Percentiles rank a stretch among this genome's conserved stretches.
Conservation (phyloP, 768 basidiomycete species). For the Fomitopsis pulvina region DNA sequence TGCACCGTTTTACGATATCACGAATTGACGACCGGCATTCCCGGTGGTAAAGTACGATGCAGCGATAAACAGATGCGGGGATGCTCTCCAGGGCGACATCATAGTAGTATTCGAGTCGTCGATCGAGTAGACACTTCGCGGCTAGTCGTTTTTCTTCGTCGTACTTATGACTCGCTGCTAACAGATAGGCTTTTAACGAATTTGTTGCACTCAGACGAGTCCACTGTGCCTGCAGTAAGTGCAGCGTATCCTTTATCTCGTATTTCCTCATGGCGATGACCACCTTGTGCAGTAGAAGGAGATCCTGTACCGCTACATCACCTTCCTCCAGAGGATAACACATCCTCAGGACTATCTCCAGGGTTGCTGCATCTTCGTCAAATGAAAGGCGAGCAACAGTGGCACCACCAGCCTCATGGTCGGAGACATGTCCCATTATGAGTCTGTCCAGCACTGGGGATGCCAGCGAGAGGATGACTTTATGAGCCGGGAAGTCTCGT, state of each 20-base stretch:
- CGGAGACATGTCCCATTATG: background rate
- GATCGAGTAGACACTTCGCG: too few species aligned
- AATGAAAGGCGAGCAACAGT: background rate
- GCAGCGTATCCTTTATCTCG: slow-evolving; percentile 7
- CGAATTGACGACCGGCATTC: too few species aligned
- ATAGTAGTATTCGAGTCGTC: too few species aligned
- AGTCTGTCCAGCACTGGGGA: slow-evolving; percentile 24
- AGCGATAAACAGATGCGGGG: too few species aligned
- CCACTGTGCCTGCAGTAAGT: background rate
- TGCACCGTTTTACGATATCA: too few species aligned
- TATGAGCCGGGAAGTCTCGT: slow-evolving; percentile 31
- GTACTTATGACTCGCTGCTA: background rate
- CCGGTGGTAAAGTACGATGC: too few species aligned
- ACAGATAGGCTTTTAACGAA: background rate
- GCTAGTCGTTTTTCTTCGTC: too few species aligned
- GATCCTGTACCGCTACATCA: slow-evolving; percentile 2
- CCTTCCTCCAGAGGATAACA: slow-evolving; percentile 11
- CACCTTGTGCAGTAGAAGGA: slow-evolving; percentile 6
- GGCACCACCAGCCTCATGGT: too few species aligned
- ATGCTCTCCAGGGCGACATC: too few species aligned
- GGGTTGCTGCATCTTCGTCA: slow-evolving; percentile 1
- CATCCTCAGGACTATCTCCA: slow-evolving; percentile 10
- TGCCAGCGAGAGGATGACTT: slow-evolving; percentile 26
- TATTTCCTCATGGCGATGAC: slow-evolving; percentile 14
- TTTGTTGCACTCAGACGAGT: background rate